Base-by-base conservation (phyloP, 148 eudicot species). In the Dianthus caryophyllus region DNA sequence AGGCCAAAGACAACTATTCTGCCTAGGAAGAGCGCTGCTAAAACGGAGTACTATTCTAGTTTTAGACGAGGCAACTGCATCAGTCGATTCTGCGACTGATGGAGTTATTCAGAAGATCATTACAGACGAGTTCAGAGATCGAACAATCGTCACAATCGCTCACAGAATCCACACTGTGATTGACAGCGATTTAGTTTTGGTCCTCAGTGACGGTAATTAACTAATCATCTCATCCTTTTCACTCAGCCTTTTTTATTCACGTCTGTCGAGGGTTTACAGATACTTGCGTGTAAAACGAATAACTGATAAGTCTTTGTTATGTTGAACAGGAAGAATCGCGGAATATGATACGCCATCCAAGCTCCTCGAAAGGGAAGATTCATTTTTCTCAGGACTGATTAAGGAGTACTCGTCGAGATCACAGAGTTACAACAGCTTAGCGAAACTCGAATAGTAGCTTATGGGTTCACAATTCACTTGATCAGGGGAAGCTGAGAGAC, bases 91-190 rank as follows among this genome's bases (percentile, higher is more conserved):
- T 5, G 93, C 97, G 43, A 95, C 99, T 18, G 99, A 95, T 68
- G 91, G 89, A 20, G 82, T 80, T 31, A 78, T 95, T 66, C 99
- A 95, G 65, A 85, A 84, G 56, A 81, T 88, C 47, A 95, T 95
- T 41, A 84, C 75, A 61, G 89, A 80, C 46, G 99, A 90, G 69
- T 95, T 95, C 65, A 77, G 71, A 75, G 84, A 90, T 65, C 85
- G 93, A 49, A 95, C 96, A 0, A 83, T 90, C 22, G 88, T 90
- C 77, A 95, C 97, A 33, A 95, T 95, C 76, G 99, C 97, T 69
- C 99, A 95, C 81, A 88, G 96, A 74, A 95, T 95, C 80, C 97
- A 95, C 75, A 95, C 97, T 2, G 89, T 95, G 20, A 84, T 95
- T 9, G 97, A 95, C 60, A 90, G 96, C 65, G 99, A 95, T 77